A percentile compares a stretch with the other conserved stretches of the same genome.
Conservation (phyloP, 345 rosid genomes). For the Aquilaria yunnanensis region DNA sequence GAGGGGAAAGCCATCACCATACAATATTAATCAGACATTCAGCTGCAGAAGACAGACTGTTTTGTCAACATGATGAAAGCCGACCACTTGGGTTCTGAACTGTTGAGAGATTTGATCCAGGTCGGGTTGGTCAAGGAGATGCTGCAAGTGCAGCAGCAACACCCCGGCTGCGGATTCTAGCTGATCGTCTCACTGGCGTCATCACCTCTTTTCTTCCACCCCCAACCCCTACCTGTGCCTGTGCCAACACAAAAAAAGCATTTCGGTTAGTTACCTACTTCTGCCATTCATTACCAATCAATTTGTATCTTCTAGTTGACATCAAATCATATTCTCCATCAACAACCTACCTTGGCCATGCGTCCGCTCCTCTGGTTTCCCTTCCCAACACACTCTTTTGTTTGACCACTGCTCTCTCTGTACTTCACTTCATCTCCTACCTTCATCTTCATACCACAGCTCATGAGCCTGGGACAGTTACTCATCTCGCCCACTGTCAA, state of each 20-base stretch:
- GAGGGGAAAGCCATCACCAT: no score
- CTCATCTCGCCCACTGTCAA: constrained; percentile 26
- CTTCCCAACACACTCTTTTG: constrained; percentile 10
- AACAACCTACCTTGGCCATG: background rate
- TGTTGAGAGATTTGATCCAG: no score
- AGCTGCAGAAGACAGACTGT: no score
- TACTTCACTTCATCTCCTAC: constrained; percentile 23
- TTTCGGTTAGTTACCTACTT: background rate
- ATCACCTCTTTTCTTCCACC: constrained; percentile 13
- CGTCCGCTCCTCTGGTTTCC: constrained; percentile 10
- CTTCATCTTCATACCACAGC: constrained; percentile 12
- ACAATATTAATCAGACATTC: no score
- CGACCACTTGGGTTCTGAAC: no score
- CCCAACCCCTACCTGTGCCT: constrained; percentile 13
- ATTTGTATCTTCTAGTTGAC: background rate
- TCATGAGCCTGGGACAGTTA: constrained; percentile 15
- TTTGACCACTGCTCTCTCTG: constrained; percentile 11
- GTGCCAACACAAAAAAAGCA: constrained; percentile 17
- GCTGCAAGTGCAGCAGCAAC: background rate
- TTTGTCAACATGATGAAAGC: no score
- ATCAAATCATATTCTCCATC: background rate
- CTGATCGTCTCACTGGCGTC: constrained; percentile 45
- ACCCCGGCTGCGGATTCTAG: constrained; percentile 27
- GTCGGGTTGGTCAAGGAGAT: constrained; percentile 20
- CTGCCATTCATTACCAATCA: background rate